Evolutionary conservation across 352 stramenopile species (phyloP).

Genomic region (Pythium phragmitis): DNA sequence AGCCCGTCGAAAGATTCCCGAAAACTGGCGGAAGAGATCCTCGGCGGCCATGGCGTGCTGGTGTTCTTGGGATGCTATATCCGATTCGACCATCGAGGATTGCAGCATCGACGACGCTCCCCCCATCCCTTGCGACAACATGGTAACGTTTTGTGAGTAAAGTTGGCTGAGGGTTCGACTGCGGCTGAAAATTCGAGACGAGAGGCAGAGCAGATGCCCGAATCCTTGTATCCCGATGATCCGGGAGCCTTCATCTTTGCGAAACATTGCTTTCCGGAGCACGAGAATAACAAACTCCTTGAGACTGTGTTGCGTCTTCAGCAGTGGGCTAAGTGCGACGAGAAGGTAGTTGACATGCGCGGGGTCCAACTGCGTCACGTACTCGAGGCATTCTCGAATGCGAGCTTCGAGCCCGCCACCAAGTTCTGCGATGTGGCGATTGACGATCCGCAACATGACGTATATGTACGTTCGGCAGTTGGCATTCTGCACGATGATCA

Average conservation of each 20-base stretch:
- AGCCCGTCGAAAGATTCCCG: slow-evolving; percentile 46
- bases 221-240: slow-evolving; percentile 56
- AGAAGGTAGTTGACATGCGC: slow-evolving; percentile 34
- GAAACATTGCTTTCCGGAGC: slow-evolving; percentile 64
- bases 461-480: slow-evolving; percentile 32
- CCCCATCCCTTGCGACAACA: slow-evolving; percentile 32
- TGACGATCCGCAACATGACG: slow-evolving; percentile 38
- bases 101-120: slow-evolving; percentile 10
- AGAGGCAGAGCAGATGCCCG: slow-evolving; percentile 39
- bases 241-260: slow-evolving; percentile 46
- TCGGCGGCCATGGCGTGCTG: slow-evolving; percentile 41
- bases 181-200: slow-evolving; percentile 38
- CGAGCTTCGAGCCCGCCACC: slow-evolving; percentile 28
- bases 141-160: slow-evolving; percentile 48
- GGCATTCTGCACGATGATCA: slow-evolving; percentile 39
- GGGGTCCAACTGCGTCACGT: slow-evolving; percentile 40
- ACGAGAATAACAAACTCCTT: slow-evolving; percentile 54
- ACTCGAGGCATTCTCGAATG: slow-evolving; percentile 56
- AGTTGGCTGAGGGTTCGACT: slow-evolving; percentile 43
- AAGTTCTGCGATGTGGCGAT: slow-evolving; percentile 43
- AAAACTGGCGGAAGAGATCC: slow-evolving; percentile 60
- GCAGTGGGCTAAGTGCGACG: slow-evolving; percentile 35
- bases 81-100: slow-evolving; percentile 11
- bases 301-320: slow-evolving; percentile 37
- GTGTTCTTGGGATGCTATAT: slow-evolving; percentile 42